Percentiles rank a stretch among this genome's conserved stretches.
phyloP scores from a whole-genome alignment of 441 rosid genomes.

The Erodium chrysanthum region DNA sequence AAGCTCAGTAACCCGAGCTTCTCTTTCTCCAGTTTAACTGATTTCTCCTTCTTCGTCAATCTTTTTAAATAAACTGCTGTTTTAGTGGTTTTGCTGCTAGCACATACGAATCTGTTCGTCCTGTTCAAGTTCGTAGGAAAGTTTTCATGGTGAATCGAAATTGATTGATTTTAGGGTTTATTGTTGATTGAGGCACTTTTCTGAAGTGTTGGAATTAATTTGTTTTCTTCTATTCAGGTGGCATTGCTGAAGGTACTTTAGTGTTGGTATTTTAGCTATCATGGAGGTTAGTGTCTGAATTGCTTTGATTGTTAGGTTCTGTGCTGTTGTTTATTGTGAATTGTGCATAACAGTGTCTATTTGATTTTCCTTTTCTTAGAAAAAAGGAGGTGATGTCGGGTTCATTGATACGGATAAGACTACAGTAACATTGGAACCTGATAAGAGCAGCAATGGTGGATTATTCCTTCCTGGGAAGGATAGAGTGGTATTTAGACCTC shows the following conservation, averaged over 20 bases:
- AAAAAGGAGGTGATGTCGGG: conserved; percentile 13
- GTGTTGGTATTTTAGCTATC: background rate
- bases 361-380: conserved; percentile 6
- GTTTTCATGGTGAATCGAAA: background rate
- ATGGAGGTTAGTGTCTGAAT: conserved; percentile 6
- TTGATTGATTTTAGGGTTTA: background rate
- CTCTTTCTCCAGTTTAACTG: too few species aligned
- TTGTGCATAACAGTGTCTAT: background rate
- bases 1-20: too few species aligned
- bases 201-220: too few species aligned
- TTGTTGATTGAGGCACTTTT: background rate
- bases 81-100: too few species aligned
- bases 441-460: conserved; percentile 31
- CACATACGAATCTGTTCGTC: too few species aligned
- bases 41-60: too few species aligned
- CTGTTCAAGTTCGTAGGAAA: background rate
- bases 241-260: background rate
- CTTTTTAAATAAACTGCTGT: too few species aligned
- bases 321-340: background rate
- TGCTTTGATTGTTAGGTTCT: background rate
- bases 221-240: background rate
- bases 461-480: conserved; percentile 40
- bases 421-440: conserved; percentile 34
- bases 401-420: conserved; percentile 29
- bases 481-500: conserved; percentile 45